phyloP scores from a whole-genome alignment of 2,329 filamentous ascomycete genomes.

The Penicillium rolfsii region DNA sequence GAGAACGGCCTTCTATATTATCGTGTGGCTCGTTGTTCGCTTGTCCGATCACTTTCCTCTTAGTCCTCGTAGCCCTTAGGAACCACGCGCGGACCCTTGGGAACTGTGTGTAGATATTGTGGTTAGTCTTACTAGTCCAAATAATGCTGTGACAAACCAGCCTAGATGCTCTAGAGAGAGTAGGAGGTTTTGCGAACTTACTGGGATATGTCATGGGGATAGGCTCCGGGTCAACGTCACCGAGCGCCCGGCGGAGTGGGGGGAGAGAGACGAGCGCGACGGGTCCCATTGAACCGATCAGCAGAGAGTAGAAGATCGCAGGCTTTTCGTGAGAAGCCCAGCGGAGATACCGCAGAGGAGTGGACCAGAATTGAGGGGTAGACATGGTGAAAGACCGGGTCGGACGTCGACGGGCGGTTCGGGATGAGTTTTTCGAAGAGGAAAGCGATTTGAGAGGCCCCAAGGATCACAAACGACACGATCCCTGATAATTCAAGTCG shows the following conservation, averaged over 20 bases:
- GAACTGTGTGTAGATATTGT: slow-evolving; percentile 41
- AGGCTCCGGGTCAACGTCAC: slow-evolving; percentile 70
- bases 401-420: slow-evolving; percentile 23
- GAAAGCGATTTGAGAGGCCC: slow-evolving; percentile 8
- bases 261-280: slow-evolving; percentile 71
- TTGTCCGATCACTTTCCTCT: slow-evolving; percentile 16
- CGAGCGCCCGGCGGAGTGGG: slow-evolving; percentile 70
- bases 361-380: slow-evolving; percentile 78
- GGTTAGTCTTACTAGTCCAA: slow-evolving; percentile 13
- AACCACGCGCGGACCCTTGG: slow-evolving; percentile 50
- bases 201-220: slow-evolving; percentile 92
- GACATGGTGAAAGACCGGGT: slow-evolving; percentile 45
- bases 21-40: slow-evolving; percentile 14
- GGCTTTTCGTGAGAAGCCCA: slow-evolving; percentile 89
- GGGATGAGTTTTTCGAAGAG: slow-evolving; percentile 28
- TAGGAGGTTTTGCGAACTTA: slow-evolving; percentile 56
- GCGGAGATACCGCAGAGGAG: slow-evolving; percentile 80
- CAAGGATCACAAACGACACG: slow-evolving; percentile 8
- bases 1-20: slow-evolving; percentile 11
- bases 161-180: too few species aligned
- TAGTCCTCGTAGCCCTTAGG: slow-evolving; percentile 54
- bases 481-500: slow-evolving; percentile 2
- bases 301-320: slow-evolving; percentile 84
- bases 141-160: not conserved
- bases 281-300: slow-evolving; percentile 75